Evolutionary conservation across 192 early-diverging fungal species (phyloP), one percentile per base, ranked within the genome.

Genomic region (Lobosporangium transversale): DNA sequence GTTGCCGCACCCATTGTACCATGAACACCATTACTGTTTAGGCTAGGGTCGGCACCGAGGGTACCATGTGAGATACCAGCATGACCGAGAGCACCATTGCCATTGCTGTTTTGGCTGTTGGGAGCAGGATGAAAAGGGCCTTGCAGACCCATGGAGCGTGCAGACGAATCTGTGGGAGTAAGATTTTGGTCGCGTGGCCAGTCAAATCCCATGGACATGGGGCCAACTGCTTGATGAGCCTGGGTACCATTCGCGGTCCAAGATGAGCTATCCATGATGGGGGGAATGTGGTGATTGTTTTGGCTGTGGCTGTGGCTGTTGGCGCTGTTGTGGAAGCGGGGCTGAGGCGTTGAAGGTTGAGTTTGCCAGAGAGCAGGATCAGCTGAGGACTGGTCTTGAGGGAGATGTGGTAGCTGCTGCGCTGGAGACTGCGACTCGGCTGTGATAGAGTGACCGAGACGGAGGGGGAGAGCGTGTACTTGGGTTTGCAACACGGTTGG

Each of bases 181-280:
- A 65, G 42, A 33, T 53, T 66, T 48, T 75, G 68, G 11, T 75
- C 70, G 30, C 70, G 63, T 29, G 70, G 33, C 70, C 70, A 75
- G 3, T 75, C 70, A 61, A 75, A 75, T 15, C 62, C 63, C 62
- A 66, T 66, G 12, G 69, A 61, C 26, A 71, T 63, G 3, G 69
- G 69, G 14, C 70, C 70, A 32, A 74, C 62, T 15, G 61, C 35
- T 20, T 64, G 68, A 9, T 71, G 70, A 18, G 70, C 63, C 10
- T 53, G 17, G 12, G 70, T 27, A 49, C 31, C 55, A 51, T 49
- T 75, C 27, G 62, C 61, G 51, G 70, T 44, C 70, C 70, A 75
- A 47, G 70, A 29, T 20, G 70, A 49, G 51, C 63, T 42, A 29
- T 75, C 70, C 70, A 75, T 75, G 63, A 75, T 61, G 61, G 55